Conservation (phyloP, 106 monocot species). For the Dioscorea dumetorum region DNA sequence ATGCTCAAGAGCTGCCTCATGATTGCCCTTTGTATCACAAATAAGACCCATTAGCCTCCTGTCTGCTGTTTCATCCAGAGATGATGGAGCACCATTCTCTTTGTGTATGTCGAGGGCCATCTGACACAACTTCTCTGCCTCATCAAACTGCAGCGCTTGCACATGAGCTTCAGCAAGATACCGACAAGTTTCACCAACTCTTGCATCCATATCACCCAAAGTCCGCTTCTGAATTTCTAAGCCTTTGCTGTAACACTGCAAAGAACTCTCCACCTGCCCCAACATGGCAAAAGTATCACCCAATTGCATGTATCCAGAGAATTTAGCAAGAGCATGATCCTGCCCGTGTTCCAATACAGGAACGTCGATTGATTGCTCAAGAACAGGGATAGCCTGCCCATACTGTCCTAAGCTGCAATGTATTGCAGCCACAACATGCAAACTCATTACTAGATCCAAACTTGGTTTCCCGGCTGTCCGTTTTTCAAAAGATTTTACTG, state of each 20-base stretch:
- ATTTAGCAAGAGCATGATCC: slow-evolving; percentile 59
- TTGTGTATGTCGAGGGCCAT: slow-evolving; percentile 35
- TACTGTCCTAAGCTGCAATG: slow-evolving; percentile 48
- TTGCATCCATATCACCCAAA: slow-evolving; percentile 26
- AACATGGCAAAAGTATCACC: slow-evolving; percentile 42
- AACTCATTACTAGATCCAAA: slow-evolving; percentile 53
- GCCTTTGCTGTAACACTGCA: slow-evolving; percentile 24
- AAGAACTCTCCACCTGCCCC: slow-evolving; percentile 25
- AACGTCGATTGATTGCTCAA: slow-evolving; percentile 40
- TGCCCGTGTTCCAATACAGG: slow-evolving; percentile 39
- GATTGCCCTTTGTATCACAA: slow-evolving; percentile 38
- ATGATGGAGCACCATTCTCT: slow-evolving; percentile 16
- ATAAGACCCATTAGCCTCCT: slow-evolving; percentile 43
- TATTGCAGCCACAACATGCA: slow-evolving; percentile 60
- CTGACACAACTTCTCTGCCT: slow-evolving; percentile 29
- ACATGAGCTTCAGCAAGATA: slow-evolving; percentile 41
- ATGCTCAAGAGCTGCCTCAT: slow-evolving; percentile 38
- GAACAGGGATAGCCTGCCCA: slow-evolving; percentile 36
- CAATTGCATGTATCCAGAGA: slow-evolving; percentile 64
- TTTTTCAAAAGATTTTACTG: slow-evolving; percentile 50
- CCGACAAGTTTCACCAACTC: slow-evolving; percentile 45
- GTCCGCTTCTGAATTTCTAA: slow-evolving; percentile 29
- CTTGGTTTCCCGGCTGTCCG: slow-evolving; percentile 37
- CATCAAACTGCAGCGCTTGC: slow-evolving; percentile 33
- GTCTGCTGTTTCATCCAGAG: slow-evolving; percentile 30